Base-by-base conservation (phyloP, 805 yeast species). In the Ogataea minuta region DNA sequence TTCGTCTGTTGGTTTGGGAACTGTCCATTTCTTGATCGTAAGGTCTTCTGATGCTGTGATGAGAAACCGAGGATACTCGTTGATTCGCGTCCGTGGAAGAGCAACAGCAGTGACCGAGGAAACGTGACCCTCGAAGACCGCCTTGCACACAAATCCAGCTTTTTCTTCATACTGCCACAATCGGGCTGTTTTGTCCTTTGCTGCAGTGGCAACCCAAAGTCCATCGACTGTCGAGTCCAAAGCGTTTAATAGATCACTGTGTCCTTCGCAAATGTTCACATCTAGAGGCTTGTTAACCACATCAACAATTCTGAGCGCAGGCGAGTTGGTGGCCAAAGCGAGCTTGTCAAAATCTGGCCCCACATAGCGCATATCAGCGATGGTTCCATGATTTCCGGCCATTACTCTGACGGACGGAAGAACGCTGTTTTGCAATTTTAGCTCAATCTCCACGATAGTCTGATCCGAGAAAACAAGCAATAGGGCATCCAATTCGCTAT, bases 331-430 rank as follows among this genome's bases (percentile, higher is more conserved):
- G 2, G 98, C 97, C 48, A 93, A 61, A 4, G 95, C 98, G 31
- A 91, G 60, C 25, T 71, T 64, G 31, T 71, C 59, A 21, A 67
- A 57, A 16, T 68, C 56, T 6, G 87, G 86, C 0, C 93, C 93
- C 23, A 81, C 82, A 54, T 79, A 83, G 49, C 79, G 76, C 67
- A 89, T 73, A 58, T 91, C 98, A 2, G 96, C 95, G 53, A 93
- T 81, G 17, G 93, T 91, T 41, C 97, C 98, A 63, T 91, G 96
- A 61, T 89, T 89, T 50, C 97, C 97, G 1, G 96, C 93, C 50
- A 89, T 70, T 28, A 77, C 72, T 39, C 79, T 68, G 6, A 61
- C 52, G 2, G 74, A 57, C 13, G 72, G 70, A n/a, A 84, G 57
- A 7, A 54, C 28, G 19, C 49, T 50, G 6, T 53, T 54, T 4